phyloP scores from a whole-genome alignment of 441 rosid species.

The Gossypium davidsonii region DNA sequence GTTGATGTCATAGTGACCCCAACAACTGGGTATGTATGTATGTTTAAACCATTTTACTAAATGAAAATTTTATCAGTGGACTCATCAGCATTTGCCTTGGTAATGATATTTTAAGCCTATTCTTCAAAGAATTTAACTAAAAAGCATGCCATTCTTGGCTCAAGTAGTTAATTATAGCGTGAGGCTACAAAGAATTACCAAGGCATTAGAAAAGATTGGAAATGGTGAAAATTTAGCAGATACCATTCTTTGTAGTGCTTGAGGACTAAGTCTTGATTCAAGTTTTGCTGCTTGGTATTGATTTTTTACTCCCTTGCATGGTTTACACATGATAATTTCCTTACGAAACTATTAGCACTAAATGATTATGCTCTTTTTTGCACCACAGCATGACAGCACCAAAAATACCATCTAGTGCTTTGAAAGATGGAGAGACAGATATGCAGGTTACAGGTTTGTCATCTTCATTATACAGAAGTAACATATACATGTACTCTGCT shows the following conservation, averaged over 20 bases:
- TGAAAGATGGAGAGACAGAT: constrained; percentile 69
- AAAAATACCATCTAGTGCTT: constrained; percentile 60
- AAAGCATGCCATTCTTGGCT: not conserved
- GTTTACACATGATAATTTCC: not conserved
- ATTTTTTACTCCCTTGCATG: not conserved
- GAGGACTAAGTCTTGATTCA: not conserved
- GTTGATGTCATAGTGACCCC: constrained; percentile 85
- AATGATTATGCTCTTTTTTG: constrained; percentile 5
- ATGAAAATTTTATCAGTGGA: not conserved
- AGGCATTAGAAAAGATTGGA: not conserved
- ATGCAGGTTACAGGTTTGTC: constrained; percentile 58
- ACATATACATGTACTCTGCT: not conserved
- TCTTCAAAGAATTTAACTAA: not conserved
- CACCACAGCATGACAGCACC: constrained; percentile 85
- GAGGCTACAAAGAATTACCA: not conserved
- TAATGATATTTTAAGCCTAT: not conserved
- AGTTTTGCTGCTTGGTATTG: not conserved
- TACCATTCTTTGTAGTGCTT: not conserved
- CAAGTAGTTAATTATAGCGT: not conserved
- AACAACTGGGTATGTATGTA: constrained; percentile 63
- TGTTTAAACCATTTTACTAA: not conserved
- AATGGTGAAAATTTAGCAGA: not conserved
- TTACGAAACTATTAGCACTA: not conserved
- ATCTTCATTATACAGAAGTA: not conserved
- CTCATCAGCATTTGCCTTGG: not conserved